Evolutionary conservation across 495 filamentous ascomycete species (phyloP), one percentile per base, ranked within the genome.

Genomic region (Podospora sp.): DNA sequence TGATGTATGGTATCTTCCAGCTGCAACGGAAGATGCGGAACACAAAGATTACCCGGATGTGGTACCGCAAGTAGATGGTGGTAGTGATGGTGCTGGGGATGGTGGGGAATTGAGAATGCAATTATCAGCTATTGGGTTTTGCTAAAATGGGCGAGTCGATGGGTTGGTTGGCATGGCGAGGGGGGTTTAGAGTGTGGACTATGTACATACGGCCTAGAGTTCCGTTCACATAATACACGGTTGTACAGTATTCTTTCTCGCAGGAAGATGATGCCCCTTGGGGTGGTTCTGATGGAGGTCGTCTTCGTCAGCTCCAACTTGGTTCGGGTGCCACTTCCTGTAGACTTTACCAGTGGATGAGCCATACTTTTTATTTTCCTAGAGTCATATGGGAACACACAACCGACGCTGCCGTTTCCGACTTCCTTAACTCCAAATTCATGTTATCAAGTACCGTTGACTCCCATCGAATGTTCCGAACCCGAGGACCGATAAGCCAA

Each of bases 1-100:
- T 97, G 62, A 90, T 96, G 87, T 92, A 94, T 75, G 93, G 92
- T 26, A 89, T 94, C 69, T 91, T 94, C 75, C 90, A 91, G 77
- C 79, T 95, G 66, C 91, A 95, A 84, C 90, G 91, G 81, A 96
- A 95, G 87, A 92, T 92, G 86, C 79, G 90, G 73, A 83, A 92
- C 73, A 94, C 91, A 20, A 87, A 88, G 81, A 90, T 91, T 69
- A 85, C 87, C 55, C 72, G 85, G 65, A 89, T 89, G 85, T 89
- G 88, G 78, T 80, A 79, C 57, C 76, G 78, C 62, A 78, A 78
- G 69, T 80, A 68, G 65, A 50, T 46, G 40, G 9, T 56, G 29
- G 29, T 8, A 8, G 29, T 8, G 29, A 8, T 33, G 29, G 29
- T 8, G 8, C 29, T 33, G 4, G 29, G 29, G 29, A 8, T 57